phyloP scores from a whole-genome alignment of 495 filamentous ascomycete species.

The Trichoderma reesei region DNA sequence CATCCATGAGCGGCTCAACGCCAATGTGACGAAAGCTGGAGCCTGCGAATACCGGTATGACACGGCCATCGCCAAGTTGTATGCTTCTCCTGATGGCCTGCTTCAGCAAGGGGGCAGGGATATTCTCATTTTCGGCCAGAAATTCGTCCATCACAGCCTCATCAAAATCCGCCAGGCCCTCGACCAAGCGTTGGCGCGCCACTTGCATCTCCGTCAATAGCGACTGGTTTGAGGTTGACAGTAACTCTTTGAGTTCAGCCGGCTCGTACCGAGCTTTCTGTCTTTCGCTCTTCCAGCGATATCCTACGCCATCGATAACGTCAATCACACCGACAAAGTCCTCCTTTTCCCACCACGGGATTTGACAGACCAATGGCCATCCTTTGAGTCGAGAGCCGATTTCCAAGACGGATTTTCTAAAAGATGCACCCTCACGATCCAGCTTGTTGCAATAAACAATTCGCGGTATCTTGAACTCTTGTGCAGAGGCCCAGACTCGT shows the following conservation, averaged over 20 bases:
- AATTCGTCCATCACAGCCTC: slow-evolving; percentile 77
- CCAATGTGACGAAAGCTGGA: slow-evolving; percentile 91
- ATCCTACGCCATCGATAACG: slow-evolving; percentile 53
- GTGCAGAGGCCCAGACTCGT: slow-evolving; percentile 90
- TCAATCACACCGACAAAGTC: slow-evolving; percentile 76
- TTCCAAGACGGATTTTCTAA: slow-evolving; percentile 77
- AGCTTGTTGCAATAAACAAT: slow-evolving; percentile 93
- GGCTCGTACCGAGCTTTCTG: slow-evolving; percentile 29
- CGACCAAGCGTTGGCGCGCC: slow-evolving; percentile 70
- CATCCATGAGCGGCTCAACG: slow-evolving; percentile 86
- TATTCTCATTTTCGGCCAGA: slow-evolving; percentile 64
- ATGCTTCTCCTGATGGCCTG: slow-evolving; percentile 65
- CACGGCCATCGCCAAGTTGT: slow-evolving; percentile 45
- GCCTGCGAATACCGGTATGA: slow-evolving; percentile 84
- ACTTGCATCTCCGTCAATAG: slow-evolving; percentile 62
- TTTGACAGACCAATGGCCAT: slow-evolving; percentile 86
- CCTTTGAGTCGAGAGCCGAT: slow-evolving; percentile 67
- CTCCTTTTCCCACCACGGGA: slow-evolving; percentile 85
- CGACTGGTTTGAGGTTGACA: slow-evolving; percentile 24
- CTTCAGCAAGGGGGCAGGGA: slow-evolving; percentile 56
- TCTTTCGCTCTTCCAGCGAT: slow-evolving; percentile 40
- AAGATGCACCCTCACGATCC: slow-evolving; percentile 87
- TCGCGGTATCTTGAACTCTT: slow-evolving; percentile 72
- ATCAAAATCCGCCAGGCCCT: slow-evolving; percentile 78
- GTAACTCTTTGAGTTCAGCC: slow-evolving; percentile 19